Percentiles rank a stretch among this genome's conserved stretches.
Conservation (phyloP, 768 basidiomycete genomes). For the Tylopilus rubrobrunneus region DNA sequence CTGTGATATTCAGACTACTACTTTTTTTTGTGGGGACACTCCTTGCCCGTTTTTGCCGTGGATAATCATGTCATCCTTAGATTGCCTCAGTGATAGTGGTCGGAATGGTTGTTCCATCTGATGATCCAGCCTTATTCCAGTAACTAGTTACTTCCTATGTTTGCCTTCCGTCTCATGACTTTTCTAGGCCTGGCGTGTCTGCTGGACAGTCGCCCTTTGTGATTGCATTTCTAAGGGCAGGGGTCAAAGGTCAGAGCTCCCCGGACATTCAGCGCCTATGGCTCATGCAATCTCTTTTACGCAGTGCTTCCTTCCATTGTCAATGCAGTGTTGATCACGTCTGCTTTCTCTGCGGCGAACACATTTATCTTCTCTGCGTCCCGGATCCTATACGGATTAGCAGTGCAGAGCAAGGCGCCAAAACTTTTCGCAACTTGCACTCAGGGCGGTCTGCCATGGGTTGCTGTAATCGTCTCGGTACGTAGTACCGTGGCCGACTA, state of each 20-base stretch:
- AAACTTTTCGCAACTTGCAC: constrained; percentile 45
- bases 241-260: constrained; percentile 50
- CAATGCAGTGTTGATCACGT: constrained; percentile 69
- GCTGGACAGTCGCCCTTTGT: constrained; percentile 85
- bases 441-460: constrained; percentile 46
- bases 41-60: background rate
- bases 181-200: constrained; percentile 7
- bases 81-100: constrained; percentile 43
- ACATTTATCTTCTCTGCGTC: constrained; percentile 39
- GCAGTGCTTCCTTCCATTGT: constrained; percentile 63
- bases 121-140: constrained; percentile 51
- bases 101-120: constrained; percentile 75
- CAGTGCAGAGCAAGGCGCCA: constrained; percentile 50
- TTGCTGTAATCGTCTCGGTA: constrained; percentile 31
- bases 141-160: constrained; percentile 12
- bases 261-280: background rate
- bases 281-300: background rate
- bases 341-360: constrained; percentile 73
- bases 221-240: constrained; percentile 70
- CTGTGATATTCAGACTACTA: constrained; percentile 78
- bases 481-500: background rate
- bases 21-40: constrained; percentile 15
- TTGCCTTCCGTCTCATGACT: background rate
- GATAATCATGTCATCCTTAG: constrained; percentile 6
- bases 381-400: constrained; percentile 42